phyloP scores from a whole-genome alignment of 2,329 filamentous ascomycete species.

The Talaromyces sp. region DNA sequence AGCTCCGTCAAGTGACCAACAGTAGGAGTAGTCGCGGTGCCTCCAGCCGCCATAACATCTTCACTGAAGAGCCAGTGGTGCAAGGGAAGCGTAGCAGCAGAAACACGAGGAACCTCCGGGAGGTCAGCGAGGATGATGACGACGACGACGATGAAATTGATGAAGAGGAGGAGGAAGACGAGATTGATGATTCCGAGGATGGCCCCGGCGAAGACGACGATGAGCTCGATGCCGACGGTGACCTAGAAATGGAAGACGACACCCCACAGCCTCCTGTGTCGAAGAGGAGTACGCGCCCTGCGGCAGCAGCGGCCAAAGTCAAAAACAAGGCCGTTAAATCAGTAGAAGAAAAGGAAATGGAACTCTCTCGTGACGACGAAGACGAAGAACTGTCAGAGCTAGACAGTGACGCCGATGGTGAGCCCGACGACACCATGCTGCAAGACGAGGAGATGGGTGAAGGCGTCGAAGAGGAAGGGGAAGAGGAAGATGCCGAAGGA shows the following conservation, averaged over 20 bases:
- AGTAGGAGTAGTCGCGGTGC: conserved; percentile 15
- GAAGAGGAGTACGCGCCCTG: conserved; percentile 34
- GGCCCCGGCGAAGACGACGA: conserved; percentile 29
- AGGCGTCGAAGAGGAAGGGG: conserved; percentile 27
- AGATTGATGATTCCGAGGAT: conserved; percentile 27
- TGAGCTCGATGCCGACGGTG: conserved; percentile 30
- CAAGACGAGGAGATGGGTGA: conserved; percentile 32
- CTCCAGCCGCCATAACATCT: conserved; percentile 30
- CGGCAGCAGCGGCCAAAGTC: conserved; percentile 30
- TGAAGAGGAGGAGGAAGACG: conserved; percentile 36
- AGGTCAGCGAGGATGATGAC: conserved; percentile 44
- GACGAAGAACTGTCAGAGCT: conserved; percentile 43
- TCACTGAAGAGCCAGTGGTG: conserved; percentile 42
- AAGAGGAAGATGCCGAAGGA: conserved; percentile 30
- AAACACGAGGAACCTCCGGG: conserved; percentile 40
- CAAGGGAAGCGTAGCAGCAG: conserved; percentile 43
- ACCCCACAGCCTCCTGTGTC: conserved; percentile 31
- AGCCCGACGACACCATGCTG: conserved; percentile 43
- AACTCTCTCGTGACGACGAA: conserved; percentile 42
- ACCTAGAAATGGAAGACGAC: conserved; percentile 43
- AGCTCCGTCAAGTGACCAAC: conserved; percentile 44
- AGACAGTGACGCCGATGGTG: conserved; percentile 43
- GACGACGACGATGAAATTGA: conserved; percentile 36
- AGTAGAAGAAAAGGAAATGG: conserved; percentile 45
- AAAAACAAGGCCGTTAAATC: conserved; percentile 35